phyloP scores from a whole-genome alignment of 108 stramenopile genomes.

The Epithemia pelagica region DNA sequence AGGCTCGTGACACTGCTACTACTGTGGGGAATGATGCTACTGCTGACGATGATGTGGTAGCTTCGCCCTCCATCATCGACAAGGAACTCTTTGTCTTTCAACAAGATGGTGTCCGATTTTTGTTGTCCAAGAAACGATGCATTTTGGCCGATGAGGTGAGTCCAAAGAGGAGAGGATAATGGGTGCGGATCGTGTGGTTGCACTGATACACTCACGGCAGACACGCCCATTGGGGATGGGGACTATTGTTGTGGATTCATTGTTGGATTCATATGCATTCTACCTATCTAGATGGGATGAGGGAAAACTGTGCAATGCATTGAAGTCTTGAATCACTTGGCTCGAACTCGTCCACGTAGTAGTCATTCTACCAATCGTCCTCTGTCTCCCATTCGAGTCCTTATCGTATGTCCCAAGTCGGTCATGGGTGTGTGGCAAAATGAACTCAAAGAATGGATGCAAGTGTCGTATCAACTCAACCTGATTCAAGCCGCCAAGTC shows the following conservation, averaged over 20 bases:
- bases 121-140: conserved; percentile 4
- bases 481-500: not conserved
- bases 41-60: too few relatives aligned
- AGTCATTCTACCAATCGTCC: not conserved
- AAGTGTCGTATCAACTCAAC: not conserved
- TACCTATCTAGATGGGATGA: conserved; percentile 8
- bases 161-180: conserved; percentile 61
- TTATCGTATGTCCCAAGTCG: conserved; percentile 23
- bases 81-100: conserved; percentile 21
- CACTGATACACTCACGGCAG: too few relatives aligned
- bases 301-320: conserved; percentile 74
- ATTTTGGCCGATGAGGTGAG: conserved; percentile 75
- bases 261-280: not conserved
- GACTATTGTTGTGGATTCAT: not conserved
- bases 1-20: too few relatives aligned
- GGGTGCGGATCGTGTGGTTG: not conserved
- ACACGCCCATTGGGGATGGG: too few relatives aligned
- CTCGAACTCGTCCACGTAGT: not conserved
- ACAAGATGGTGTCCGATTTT: conserved; percentile 11
- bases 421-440: conserved; percentile 19
- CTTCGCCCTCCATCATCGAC: not conserved
- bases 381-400: not conserved
- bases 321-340: conserved; percentile 15
- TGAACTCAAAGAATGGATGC: conserved; percentile 15
- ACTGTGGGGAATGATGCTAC: too few relatives aligned